Base-by-base conservation (phyloP, 805 yeast species). In the Yamadazyma akitaensis region DNA sequence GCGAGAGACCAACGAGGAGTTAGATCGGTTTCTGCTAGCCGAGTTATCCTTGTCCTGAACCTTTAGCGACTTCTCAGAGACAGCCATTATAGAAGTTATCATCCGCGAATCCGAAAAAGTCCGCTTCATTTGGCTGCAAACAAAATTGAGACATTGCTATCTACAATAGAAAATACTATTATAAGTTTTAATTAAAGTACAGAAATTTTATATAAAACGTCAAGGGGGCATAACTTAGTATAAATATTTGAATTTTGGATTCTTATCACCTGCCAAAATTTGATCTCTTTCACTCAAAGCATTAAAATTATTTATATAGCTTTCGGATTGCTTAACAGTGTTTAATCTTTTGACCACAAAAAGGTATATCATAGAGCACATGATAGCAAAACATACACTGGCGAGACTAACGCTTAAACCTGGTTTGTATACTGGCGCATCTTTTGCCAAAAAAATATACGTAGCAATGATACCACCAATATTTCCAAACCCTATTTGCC, bases 381-480 rank as follows among this genome's bases (percentile, higher is more conserved):
- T 47, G 51, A 77, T 64, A 2, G 79, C 59, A 49, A 81, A 64
- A n/a, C 61, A 60, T 4, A 69, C 60, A 47, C 78, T 73, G 0
- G 79, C 83, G 39, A 84, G 58, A 48, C 77, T 63, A 25, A 80
- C 68, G 37, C 76, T 62, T 47, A 79, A 63, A 35, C 88, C 90
- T 37, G 75, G 79, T 31, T 57, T 68, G 59, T 77, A 84, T 28
- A 63, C 64, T n/a, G 89, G 89, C 12, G 85, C 73, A 51, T 82
- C 86, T 35, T 62, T 56, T 34, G 75, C 54, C 37, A 78, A 68
- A 66, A 79, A 83, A 17, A 81, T 63, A 54, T 72, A 84, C 1
- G 86, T 75, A 5, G 88, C 68, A 46, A 83, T 73, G 55, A 84
- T 82, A 49, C 88, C 88, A 39, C 88, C 89, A 56, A 81, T 81